Conservation (phyloP, 352 stramenopile species). For the Pythium pyrilobum region DNA sequence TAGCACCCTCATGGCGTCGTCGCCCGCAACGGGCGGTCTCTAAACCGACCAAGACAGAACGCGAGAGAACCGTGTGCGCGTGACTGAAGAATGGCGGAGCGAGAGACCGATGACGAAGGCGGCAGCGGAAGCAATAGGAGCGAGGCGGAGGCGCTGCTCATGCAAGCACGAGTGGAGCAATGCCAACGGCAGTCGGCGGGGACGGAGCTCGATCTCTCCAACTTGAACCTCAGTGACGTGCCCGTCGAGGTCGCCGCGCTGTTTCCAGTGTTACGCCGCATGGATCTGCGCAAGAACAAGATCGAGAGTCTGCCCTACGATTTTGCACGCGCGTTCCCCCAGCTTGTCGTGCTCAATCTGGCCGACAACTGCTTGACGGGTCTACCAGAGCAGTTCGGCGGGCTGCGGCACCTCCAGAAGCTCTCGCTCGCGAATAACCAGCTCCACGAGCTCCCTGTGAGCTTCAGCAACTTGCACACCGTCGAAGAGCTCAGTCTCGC, state of each 20-base stretch:
- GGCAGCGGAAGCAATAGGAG: not conserved
- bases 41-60: not conserved
- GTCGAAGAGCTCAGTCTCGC: slow-evolving; percentile 42
- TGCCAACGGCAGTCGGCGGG: slow-evolving; percentile 27
- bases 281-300: slow-evolving; percentile 44
- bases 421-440: slow-evolving; percentile 43
- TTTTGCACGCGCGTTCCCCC: slow-evolving; percentile 27
- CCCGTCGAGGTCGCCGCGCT: slow-evolving; percentile 24
- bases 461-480: slow-evolving; percentile 22
- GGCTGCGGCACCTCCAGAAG: slow-evolving; percentile 31
- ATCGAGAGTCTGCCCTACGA: slow-evolving; percentile 28
- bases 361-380: slow-evolving; percentile 31
- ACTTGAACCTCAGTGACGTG: slow-evolving; percentile 30
- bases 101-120: not conserved
- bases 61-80: not conserved
- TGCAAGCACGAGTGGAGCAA: slow-evolving; percentile 17
- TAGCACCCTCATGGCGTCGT: not conserved
- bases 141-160: not conserved
- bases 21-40: not conserved
- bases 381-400: slow-evolving; percentile 30
- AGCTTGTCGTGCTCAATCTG: slow-evolving; percentile 37
- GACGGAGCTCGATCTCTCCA: slow-evolving; percentile 41
- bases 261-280: slow-evolving; percentile 38
- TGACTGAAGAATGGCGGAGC: not conserved
- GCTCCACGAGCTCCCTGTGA: slow-evolving; percentile 24